Percentiles rank a stretch among this genome's conserved stretches.
Conservation (phyloP, 345 rosid species). For the Conringia planisiliqua region DNA sequence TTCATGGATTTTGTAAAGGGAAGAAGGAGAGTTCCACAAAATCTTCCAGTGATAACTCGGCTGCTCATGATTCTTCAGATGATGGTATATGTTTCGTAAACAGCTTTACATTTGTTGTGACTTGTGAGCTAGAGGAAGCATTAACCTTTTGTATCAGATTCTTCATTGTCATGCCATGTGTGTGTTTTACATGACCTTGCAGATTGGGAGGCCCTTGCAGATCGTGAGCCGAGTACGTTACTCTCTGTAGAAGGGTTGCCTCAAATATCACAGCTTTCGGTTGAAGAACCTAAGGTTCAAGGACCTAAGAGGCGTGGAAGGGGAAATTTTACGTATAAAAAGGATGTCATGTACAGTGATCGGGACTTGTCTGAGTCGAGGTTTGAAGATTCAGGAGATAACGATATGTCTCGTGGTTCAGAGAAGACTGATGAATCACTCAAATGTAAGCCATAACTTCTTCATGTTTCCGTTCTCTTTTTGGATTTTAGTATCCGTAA, state of each 20-base stretch:
- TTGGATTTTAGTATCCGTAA: not conserved
- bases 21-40: conserved; percentile 27
- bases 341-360: conserved; percentile 58
- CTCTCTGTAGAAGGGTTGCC: conserved; percentile 53
- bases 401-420: conserved; percentile 28
- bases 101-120: not conserved
- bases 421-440: conserved; percentile 40
- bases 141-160: not conserved
- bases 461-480: not conserved
- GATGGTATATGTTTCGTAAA: conserved; percentile 50
- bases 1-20: conserved; percentile 27
- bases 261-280: conserved; percentile 55
- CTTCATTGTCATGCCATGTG: not conserved
- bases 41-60: conserved; percentile 16
- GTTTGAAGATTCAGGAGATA: conserved; percentile 44
- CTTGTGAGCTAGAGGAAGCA: not conserved
- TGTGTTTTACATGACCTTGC: conserved; percentile 9
- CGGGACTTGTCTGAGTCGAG: conserved; percentile 25
- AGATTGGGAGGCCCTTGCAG: conserved; percentile 95
- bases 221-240: conserved; percentile 55
- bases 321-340: conserved; percentile 75
- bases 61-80: conserved; percentile 47
- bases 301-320: conserved; percentile 85
- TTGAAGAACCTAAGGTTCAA: conserved; percentile 50
- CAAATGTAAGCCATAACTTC: conserved; percentile 42